Conservation (phyloP, 371 early-diverging fungal genomes). For the Capillidium rhysosporum region DNA sequence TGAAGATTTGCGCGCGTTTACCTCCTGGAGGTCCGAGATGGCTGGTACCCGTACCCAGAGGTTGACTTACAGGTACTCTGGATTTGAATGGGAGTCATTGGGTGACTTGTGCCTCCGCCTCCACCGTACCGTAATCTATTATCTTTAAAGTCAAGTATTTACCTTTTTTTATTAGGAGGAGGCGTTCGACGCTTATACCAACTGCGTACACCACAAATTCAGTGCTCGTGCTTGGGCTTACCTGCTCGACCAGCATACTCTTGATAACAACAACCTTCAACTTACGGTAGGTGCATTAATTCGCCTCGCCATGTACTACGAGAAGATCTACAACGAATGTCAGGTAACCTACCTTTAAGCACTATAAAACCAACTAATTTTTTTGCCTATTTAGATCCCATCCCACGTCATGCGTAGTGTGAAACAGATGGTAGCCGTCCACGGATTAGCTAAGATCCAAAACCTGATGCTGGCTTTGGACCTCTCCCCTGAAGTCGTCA, state of each 20-base stretch:
- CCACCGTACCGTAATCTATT: constrained; percentile 37
- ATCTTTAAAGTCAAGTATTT: not conserved
- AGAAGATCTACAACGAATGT: constrained; percentile 67
- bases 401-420: constrained; percentile 60
- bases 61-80: constrained; percentile 68
- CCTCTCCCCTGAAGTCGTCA: constrained; percentile 51
- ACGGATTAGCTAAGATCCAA: constrained; percentile 80
- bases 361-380: constrained; percentile 3
- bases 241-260: constrained; percentile 61
- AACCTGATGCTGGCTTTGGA: constrained; percentile 75
- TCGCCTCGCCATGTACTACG: constrained; percentile 56
- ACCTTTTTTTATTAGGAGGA: constrained; percentile 28
- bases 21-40: constrained; percentile 59
- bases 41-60: constrained; percentile 43
- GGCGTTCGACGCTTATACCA: constrained; percentile 72
- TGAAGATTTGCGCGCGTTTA: constrained; percentile 86
- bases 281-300: constrained; percentile 58
- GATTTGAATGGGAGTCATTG: constrained; percentile 88
- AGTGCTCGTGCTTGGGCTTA: constrained; percentile 70
- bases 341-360: constrained; percentile 27
- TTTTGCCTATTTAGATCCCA: constrained; percentile 36
- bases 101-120: constrained; percentile 79
- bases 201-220: constrained; percentile 73
- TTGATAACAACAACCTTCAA: constrained; percentile 50
- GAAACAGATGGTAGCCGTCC: constrained; percentile 54